Conservation (phyloP, 2,329 filamentous ascomycete species). For the Xylaria sp. region DNA sequence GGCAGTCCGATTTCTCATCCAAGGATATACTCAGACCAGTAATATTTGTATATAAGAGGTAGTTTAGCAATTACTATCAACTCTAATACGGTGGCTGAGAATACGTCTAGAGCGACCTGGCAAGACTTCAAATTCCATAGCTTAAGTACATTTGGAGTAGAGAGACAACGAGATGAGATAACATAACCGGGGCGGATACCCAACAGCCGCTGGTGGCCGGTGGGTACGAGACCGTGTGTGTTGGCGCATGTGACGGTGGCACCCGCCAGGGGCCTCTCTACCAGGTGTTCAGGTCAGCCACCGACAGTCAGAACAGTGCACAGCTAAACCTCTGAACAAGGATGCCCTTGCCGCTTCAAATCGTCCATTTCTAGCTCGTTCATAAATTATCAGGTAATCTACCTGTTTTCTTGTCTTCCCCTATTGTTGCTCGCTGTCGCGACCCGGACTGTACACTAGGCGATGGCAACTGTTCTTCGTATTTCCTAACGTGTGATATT, state of each 20-base stretch:
- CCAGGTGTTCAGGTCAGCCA: conserved; percentile 15
- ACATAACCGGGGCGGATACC: too few relatives aligned
- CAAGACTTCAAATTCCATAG: too few relatives aligned
- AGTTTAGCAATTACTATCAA: too few relatives aligned
- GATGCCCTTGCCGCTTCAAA: conserved; percentile 20
- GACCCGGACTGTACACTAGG: neutral
- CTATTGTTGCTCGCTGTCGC: neutral
- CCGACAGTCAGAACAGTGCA: neutral
- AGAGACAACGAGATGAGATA: too few relatives aligned
- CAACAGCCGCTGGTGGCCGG: too few relatives aligned
- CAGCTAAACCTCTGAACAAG: conserved; percentile 7
- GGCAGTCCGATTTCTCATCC: neutral
- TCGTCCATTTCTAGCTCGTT: conserved; percentile 18
- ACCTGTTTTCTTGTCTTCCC: neutral
- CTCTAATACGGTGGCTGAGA: too few relatives aligned
- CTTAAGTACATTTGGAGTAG: too few relatives aligned
- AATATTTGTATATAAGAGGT: too few relatives aligned
- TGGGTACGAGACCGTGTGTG: neutral
- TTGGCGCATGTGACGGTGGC: conserved; percentile 31
- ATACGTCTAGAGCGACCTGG: too few relatives aligned
- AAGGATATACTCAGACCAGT: neutral
- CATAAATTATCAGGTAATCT: neutral
- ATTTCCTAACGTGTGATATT: conserved; percentile 16
- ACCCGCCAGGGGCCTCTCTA: conserved; percentile 8
- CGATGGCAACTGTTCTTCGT: conserved; percentile 16